Evolutionary conservation across 2,329 filamentous ascomycete species (phyloP).

Genomic region (Botrytis tulipae): DNA sequence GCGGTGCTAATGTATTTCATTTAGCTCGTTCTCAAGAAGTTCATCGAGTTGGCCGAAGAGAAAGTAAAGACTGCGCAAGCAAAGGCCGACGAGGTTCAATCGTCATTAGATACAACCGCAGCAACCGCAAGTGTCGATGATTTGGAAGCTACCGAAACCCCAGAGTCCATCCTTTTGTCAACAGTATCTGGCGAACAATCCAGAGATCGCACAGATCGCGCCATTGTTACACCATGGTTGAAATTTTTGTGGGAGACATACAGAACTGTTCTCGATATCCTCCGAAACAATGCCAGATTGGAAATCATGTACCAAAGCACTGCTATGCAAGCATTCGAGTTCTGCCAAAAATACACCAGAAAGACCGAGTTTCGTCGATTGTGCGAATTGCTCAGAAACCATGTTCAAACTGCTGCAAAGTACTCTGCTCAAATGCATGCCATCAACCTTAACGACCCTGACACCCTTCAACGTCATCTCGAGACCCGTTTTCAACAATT

Average conservation of each 20-base stretch:
- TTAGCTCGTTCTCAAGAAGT: slow-evolving; percentile 89
- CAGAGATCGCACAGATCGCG: slow-evolving; percentile 92
- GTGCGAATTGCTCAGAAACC: slow-evolving; percentile 96
- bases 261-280: slow-evolving; percentile 94
- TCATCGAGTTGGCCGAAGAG: slow-evolving; percentile 93
- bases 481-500: slow-evolving; percentile 98
- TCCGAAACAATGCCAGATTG: slow-evolving; percentile 97
- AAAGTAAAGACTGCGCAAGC: slow-evolving; percentile 95
- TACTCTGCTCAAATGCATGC: slow-evolving; percentile 99
- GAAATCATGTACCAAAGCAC: slow-evolving; percentile 99
- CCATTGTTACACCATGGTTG: slow-evolving; percentile 97
- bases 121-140: slow-evolving; percentile 81
- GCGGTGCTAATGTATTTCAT: slow-evolving; percentile 15
- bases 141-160: slow-evolving; percentile 94
- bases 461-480: slow-evolving; percentile 93
- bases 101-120: slow-evolving; percentile 72
- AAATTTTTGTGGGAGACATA: slow-evolving; percentile 99
- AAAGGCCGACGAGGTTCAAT: slow-evolving; percentile 94
- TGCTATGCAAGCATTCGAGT: slow-evolving; percentile 96
- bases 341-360: slow-evolving; percentile 95
- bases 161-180: slow-evolving; percentile 94
- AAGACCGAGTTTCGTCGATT: slow-evolving; percentile 99
- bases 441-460: slow-evolving; percentile 96
- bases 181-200: slow-evolving; percentile 98
- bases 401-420: slow-evolving; percentile 98